Evolutionary conservation across 768 basidiomycete genomes (phyloP), one percentile per base, ranked within the genome.

Genomic region (Rhodotorula sphaerocarpa): DNA sequence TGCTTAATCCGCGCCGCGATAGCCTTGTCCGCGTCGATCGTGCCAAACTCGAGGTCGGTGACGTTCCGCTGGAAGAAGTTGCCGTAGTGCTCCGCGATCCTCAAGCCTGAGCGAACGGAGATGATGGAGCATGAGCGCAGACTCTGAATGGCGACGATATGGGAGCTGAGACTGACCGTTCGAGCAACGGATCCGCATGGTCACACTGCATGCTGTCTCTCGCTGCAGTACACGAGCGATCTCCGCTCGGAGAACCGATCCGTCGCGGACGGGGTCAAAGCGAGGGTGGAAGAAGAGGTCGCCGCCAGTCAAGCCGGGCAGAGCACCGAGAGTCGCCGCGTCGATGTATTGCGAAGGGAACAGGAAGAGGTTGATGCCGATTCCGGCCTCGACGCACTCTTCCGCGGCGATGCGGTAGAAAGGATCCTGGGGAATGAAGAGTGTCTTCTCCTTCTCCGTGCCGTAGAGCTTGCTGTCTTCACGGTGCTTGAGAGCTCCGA

Each of bases 251-350:
- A 99, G 71, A 9, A 82, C 77, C 12, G 77, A 70, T 12, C 79
- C 79, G 73, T 95, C 90, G 52, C 86, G 81, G 11, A 75, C 74
- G 5, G 82, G 80, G 55, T 85, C 81, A 74, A 90, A 99, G n/a
- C 88, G 82, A 14, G 93, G 95, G 71, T 92, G 87, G 78, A 86
- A 93, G 76, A 86, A 92, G 2, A 93, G 71, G 60, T 91, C 89
- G 25, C 95, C 95, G 20, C 95, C 95, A 11, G 89, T 90, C 16
- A 83, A 73, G 0, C 83, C 83, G 1, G 86, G 73, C 10, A 91
- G 79, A 6, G 50, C 50, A 83, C 88, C 87, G 56, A 99, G 83
- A 9, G 87, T 88, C 7, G 85, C 93, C 5, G 96, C 77, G 75
- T 97, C 95, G 70, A 89, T 84, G 66, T 83, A 85, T 73, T 82